Evolutionary conservation across 2,329 filamentous ascomycete genomes (phyloP), one percentile per base, ranked within the genome.

Genomic region (Clarireedia monteithiana): DNA sequence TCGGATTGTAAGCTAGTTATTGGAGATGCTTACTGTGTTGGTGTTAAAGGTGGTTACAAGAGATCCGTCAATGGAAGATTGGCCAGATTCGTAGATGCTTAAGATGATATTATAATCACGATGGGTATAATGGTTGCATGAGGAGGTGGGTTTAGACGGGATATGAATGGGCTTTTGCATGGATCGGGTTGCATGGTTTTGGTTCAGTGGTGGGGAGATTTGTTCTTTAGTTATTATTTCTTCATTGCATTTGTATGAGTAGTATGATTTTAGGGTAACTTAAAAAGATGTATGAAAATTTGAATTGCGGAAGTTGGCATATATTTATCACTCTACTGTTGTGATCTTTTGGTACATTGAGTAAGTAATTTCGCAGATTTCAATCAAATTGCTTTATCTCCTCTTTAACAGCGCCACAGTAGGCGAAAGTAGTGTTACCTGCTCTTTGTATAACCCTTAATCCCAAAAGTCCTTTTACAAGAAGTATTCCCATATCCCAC

Each of bases 1-100:
- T 53, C 44, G 12, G 58, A 61, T 27, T 71, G 69, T 55, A 60
- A 62, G 9, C 62, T 71, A 17, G 58, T 60, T 55, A 48, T 53
- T 6, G 62, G 62, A 4, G 58, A 64, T 30, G 64, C 64, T 6
- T 60, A 63, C 42, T 68, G 66, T 52, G 63, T 68, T 12, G 55
- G 55, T 27, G 36, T 48, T 15, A 54, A 55, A 6, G 38, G 38
- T 3, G 7, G n/a, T 6, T 50, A 44, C 46, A 50, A 50, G 15
- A 47, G 52, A 20, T 12, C 46, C 40, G 36, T 49, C 0, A 55
- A 49, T 26, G 52, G 52, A 2, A 38, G 52, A 40, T 39, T 50
- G n/a, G 24, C 46, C n/a, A 20, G 52, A 42, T 55, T 55, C 14
- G 26, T 50, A 5, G 36, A 55, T 26, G 52, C 15, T 26, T 55